These are phyloP conservation scores for Fusarium subglutinans DNA, from an alignment of 2,329 filamentous ascomycete genomes.

Conservation along the genomic window DNA sequence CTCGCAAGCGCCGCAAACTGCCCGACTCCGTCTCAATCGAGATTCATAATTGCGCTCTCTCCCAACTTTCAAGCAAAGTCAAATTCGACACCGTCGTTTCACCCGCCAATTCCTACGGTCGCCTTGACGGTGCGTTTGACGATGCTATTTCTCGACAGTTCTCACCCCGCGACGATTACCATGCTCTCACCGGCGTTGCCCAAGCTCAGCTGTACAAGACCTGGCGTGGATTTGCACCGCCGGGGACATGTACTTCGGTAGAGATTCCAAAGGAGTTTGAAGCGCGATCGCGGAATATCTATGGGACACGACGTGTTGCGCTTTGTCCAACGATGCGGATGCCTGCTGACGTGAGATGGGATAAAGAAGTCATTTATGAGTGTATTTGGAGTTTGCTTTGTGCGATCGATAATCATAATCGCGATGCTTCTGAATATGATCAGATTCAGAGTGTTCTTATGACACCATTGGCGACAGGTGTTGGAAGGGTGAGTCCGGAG, in stretches of 20 bases:
- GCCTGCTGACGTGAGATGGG: slow-evolving; percentile 56
- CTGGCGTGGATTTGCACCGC: slow-evolving; percentile 61
- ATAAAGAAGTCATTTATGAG: slow-evolving; percentile 63
- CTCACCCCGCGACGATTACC: slow-evolving; percentile 55
- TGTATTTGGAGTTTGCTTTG: slow-evolving; percentile 62
- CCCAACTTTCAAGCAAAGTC: slow-evolving; percentile 46
- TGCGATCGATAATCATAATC: slow-evolving; percentile 59
- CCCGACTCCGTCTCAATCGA: slow-evolving; percentile 44
- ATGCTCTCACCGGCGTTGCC: slow-evolving; percentile 56
- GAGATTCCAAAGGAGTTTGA: slow-evolving; percentile 52
- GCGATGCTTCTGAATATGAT: slow-evolving; percentile 16
- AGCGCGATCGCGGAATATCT: slow-evolving; percentile 47
- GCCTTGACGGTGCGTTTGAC: slow-evolving; percentile 64
- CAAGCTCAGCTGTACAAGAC: slow-evolving; percentile 56
- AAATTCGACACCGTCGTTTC: slow-evolving; percentile 62
- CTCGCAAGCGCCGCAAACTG: slow-evolving; percentile 36
- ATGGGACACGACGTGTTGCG: slow-evolving; percentile 55
- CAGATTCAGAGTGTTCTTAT: slow-evolving; percentile 57
- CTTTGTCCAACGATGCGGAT: slow-evolving; percentile 64
- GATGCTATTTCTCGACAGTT: slow-evolving; percentile 62
- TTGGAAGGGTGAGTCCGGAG: slow-evolving; percentile 55
- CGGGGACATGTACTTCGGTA: slow-evolving; percentile 60
- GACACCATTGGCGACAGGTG: slow-evolving; percentile 62
- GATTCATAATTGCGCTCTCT: slow-evolving; percentile 52
- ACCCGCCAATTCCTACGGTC: slow-evolving; percentile 63